Conservation (phyloP, 306 rosid genomes). For the Ammopiptanthus mongolicus region DNA sequence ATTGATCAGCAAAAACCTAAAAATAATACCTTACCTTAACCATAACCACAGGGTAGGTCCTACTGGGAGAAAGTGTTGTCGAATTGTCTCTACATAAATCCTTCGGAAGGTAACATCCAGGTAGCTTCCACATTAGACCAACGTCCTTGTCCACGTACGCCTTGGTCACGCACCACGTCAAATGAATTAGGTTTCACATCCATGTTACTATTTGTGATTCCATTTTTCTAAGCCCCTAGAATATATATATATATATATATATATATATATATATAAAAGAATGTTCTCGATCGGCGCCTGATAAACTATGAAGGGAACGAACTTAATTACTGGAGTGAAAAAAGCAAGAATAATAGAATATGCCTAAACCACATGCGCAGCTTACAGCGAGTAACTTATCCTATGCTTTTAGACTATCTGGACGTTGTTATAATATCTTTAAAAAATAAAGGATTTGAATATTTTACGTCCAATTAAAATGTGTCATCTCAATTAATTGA, state of each 20-base stretch:
- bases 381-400: neutral
- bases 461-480: no score
- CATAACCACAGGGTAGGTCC: neutral
- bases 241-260: no score
- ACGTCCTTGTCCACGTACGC: conserved; percentile 20
- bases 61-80: neutral
- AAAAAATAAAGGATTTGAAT: no score
- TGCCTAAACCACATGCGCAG: neutral
- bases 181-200: neutral
- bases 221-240: neutral
- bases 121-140: conserved; percentile 37
- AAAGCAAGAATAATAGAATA: neutral
- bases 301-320: neutral
- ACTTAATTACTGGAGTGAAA: neutral
- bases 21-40: neutral
- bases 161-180: conserved; percentile 31
- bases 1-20: no score
- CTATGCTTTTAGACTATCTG: neutral
- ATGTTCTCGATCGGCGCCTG: neutral
- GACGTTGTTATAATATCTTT: no score
- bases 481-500: no score
- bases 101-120: conserved; percentile 33
- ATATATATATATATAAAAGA: neutral
- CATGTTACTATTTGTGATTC: neutral
- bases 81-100: neutral